Evolutionary conservation across 345 rosid species (phyloP), one percentile per base, ranked within the genome.

Genomic region (Eucalyptus sp.): DNA sequence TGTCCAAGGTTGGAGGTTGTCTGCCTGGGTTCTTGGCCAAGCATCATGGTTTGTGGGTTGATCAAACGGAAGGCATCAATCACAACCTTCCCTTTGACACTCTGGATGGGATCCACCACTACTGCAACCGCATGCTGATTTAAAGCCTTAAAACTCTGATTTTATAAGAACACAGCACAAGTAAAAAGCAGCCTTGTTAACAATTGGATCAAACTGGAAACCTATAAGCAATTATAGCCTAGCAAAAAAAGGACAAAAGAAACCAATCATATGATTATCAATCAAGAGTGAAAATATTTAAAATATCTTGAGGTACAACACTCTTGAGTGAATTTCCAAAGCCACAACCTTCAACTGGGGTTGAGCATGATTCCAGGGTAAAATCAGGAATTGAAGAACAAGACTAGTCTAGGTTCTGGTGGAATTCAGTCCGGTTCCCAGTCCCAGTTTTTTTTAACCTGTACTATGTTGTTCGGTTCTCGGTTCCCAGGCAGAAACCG

Each of bases 1-100:
- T 97, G 99, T 29, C 99, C 99, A 76, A 98, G 97, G 94, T 98
- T 98, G 20, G 99, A 98, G 66, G 99, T 98, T 86, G 99, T 98
- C 87, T 97, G 99, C 50, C 99, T 93, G 25, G 99, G 99, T 91
- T 98, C 99, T 91, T 98, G 99, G 88, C 99, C 99, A 93, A 98
- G 99, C 99, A 98, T 98, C 97, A 98, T 98, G 48, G 99, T 98
- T 88, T 97, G 99, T 13, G 99, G 99, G 87, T 97, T 98, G 86
- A 98, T 98, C 86, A 97, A 92, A 48, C 99, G 99, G 90, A 98
- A 98, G 8, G 99, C 99, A 93, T 98, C 99, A 91, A 98, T 98
- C 89, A 97, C 99, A 90, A 98, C 99, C 91, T 98, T 97, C 52
- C 99, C 99, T 91, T 97, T 96, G 25, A 98, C 99, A 88, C 99